Evolutionary conservation across 2,329 filamentous ascomycete species (phyloP), one percentile per base, ranked within the genome.

Genomic region (Cladorrhinum sp.): DNA sequence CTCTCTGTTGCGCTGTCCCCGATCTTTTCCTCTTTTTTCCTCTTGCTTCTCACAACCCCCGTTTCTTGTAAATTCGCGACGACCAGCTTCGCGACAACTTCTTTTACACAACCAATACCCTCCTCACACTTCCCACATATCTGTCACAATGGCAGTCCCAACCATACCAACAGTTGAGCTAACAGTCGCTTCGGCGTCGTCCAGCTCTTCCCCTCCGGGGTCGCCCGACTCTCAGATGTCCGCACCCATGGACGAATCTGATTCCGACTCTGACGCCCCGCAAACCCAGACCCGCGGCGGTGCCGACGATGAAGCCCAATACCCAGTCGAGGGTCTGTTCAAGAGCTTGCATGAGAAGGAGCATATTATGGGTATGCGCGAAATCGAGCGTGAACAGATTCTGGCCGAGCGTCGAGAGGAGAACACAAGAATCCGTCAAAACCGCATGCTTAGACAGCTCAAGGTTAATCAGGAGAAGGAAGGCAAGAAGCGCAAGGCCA

Each of bases 321-420:
- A 96, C 72, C 92, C 94, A 0, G 84, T 96, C 64, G 95, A 99
- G 66, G 93, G 94, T 68, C 87, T 95, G 70, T 95, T 91, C 73
- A 83, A 85, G 68, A 90, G 86, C 66, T 81, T 86, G 50, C 82
- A 85, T 42, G 91, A 95, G 71, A 93, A 91, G 74, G 82, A 82
- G 7, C 81, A 89, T 56, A 95, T 99, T 64, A 87, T 95, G 83
- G 84, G 82, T 60, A 86, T 97, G 83, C 88, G 92, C 28, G 93
- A 98, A 77, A 88, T 98, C 56, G 88, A 96, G 72, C 89, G 94
- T 64, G 95, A 99, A 75, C 86, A 92, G 72, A 88, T 96, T 50
- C 84, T 99, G 6, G 94, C 92, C 20, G 91, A 96, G 67, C 91
- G 95, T 66, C 88, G 89, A 36, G 86, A 91, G 68, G 87, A 95